Evolutionary conservation across 2,329 filamentous ascomycete genomes (phyloP).

Genomic region (Fusarium oxysporum): DNA sequence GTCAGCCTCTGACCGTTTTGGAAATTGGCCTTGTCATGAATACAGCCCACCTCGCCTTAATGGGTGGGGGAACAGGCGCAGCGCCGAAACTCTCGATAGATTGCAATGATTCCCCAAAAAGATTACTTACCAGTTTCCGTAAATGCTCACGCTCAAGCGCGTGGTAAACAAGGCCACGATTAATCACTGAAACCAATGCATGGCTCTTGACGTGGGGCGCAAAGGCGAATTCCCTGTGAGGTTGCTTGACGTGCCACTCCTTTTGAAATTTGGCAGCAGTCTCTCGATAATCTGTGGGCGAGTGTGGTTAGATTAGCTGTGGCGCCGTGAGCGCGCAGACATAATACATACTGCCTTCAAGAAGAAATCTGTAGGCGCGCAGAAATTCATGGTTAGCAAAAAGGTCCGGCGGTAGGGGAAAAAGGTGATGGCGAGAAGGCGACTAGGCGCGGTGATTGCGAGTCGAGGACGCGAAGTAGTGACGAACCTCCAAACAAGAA

Average conservation of each 20-base stretch:
- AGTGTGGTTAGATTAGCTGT: conserved; percentile 43
- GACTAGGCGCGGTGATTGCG: conserved; percentile 24
- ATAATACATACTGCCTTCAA: conserved; percentile 70
- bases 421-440: conserved; percentile 13
- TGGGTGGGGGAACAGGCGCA: conserved; percentile 16
- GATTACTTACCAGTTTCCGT: conserved; percentile 60
- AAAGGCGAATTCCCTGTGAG: conserved; percentile 72
- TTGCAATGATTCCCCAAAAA: neutral
- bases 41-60: conserved; percentile 19
- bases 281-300: conserved; percentile 70
- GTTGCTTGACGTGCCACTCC: conserved; percentile 73
- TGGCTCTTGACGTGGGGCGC: conserved; percentile 73
- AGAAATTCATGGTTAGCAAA: conserved; percentile 37
- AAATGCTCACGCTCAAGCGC: conserved; percentile 68
- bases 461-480: conserved; percentile 44
- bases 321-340: conserved; percentile 32
- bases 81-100: conserved; percentile 20
- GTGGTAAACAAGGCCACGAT: conserved; percentile 72
- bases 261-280: conserved; percentile 76
- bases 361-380: conserved; percentile 62
- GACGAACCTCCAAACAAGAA: conserved; percentile 77
- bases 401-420: conserved; percentile 16
- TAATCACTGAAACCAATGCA: conserved; percentile 71
- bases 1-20: conserved; percentile 43
- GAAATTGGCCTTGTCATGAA: conserved; percentile 33